These are phyloP conservation scores for Bacidia gigantensis DNA, from an alignment of 495 filamentous ascomycete species.

Conservation along the genomic window DNA sequence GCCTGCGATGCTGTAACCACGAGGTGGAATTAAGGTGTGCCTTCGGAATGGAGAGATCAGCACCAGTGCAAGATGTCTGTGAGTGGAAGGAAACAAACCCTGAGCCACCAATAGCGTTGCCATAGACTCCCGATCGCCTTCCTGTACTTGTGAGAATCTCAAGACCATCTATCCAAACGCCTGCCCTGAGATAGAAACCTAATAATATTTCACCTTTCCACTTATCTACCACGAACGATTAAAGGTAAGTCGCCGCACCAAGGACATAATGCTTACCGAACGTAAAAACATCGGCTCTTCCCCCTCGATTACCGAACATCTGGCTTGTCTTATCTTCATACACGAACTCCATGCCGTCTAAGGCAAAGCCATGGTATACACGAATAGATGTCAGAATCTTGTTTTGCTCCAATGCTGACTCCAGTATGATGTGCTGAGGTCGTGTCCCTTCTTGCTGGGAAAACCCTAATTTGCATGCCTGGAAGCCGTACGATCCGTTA, in stretches of 20 bases:
- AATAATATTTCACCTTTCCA: slow-evolving; percentile 73
- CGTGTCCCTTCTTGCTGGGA: slow-evolving; percentile 59
- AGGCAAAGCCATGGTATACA: slow-evolving; percentile 61
- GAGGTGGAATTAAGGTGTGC: slow-evolving; percentile 76
- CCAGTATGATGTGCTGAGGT: slow-evolving; percentile 60
- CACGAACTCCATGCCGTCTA: slow-evolving; percentile 84
- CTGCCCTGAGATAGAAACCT: slow-evolving; percentile 74
- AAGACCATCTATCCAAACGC: slow-evolving; percentile 78
- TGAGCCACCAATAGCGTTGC: slow-evolving; percentile 67
- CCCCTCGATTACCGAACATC: slow-evolving; percentile 76
- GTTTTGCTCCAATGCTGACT: slow-evolving; percentile 50
- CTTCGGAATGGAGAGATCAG: slow-evolving; percentile 31
- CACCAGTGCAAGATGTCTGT: background rate
- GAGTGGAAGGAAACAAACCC: slow-evolving; percentile 45
- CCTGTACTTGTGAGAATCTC: slow-evolving; percentile 83
- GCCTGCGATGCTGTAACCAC: slow-evolving; percentile 80
- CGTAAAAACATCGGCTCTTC: slow-evolving; percentile 58
- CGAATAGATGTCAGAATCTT: slow-evolving; percentile 63
- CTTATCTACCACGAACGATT: slow-evolving; percentile 40
- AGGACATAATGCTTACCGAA: slow-evolving; percentile 41
- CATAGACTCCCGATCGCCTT: slow-evolving; percentile 71
- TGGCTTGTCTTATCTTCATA: slow-evolving; percentile 83
- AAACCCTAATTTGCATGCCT: slow-evolving; percentile 61
- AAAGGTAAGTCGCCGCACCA: slow-evolving; percentile 13
- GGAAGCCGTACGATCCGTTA: slow-evolving; percentile 57